These are phyloP conservation scores for Erodium moschatum DNA, from an alignment of 441 rosid species.

Conservation along the genomic window DNA sequence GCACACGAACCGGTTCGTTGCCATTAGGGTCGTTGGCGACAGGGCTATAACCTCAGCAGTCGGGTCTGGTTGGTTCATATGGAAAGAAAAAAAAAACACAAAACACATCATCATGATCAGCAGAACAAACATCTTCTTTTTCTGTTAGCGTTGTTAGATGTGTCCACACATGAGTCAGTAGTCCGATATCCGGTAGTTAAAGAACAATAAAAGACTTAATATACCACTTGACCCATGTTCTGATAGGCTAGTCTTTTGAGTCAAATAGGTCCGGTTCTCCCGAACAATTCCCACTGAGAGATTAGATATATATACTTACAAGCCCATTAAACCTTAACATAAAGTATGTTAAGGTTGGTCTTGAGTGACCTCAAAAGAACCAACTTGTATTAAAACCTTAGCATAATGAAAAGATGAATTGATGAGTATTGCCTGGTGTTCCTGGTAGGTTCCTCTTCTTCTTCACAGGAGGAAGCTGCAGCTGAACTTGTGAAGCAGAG, in stretches of 20 bases:
- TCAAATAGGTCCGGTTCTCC: too few relatives aligned
- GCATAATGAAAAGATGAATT: neutral
- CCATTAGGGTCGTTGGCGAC: conserved; percentile 44
- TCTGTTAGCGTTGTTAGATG: too few relatives aligned
- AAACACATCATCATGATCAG: neutral
- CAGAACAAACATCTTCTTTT: too few relatives aligned
- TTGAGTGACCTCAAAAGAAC: neutral
- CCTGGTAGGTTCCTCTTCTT: conserved; percentile 66
- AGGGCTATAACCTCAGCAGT: conserved; percentile 41
- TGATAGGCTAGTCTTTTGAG: too few relatives aligned
- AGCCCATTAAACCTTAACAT: neutral
- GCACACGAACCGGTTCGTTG: conserved; percentile 44
- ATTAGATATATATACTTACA: neutral
- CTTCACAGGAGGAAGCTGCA: conserved; percentile 32
- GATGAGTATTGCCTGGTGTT: conserved; percentile 45
- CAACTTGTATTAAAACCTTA: neutral
- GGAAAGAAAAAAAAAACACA: neutral
- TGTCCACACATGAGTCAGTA: too few relatives aligned
- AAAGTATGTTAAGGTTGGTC: neutral
- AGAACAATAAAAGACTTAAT: too few relatives aligned
- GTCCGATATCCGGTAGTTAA: too few relatives aligned
- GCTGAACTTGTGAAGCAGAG: conserved; percentile 27
- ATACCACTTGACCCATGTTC: too few relatives aligned
- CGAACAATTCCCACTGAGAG: neutral
- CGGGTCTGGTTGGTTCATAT: conserved; percentile 24